Evolutionary conservation across 306 rosid genomes (phyloP).

Genomic region (Acacia crassicarpa): DNA sequence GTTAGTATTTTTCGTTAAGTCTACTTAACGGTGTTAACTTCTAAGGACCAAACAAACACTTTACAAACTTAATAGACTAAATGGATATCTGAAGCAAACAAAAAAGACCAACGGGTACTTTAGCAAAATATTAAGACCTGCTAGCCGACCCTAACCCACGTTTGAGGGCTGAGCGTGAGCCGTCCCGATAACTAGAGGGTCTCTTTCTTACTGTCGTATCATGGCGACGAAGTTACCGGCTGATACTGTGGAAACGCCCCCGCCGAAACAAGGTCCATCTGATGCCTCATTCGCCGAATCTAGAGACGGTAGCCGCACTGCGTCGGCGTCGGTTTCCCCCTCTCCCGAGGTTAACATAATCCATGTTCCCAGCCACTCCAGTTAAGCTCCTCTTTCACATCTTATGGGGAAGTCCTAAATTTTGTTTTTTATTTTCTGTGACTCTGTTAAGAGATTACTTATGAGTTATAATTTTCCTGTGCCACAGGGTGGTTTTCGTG

Average conservation of each 20-base stretch:
- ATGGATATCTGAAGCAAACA: no score
- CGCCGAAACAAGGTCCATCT: slow-evolving; percentile 30
- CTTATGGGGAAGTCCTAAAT: neutral
- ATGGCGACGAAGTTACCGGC: neutral
- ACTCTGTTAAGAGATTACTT: neutral
- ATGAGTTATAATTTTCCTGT: neutral
- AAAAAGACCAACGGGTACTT: no score
- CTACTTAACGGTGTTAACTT: no score
- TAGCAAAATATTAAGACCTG: no score
- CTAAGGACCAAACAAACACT: no score
- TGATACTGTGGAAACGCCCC: slow-evolving; percentile 1
- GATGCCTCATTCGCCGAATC: slow-evolving; percentile 37
- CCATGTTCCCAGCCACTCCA: slow-evolving; percentile 73
- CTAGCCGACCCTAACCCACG: no score
- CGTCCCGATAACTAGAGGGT: neutral
- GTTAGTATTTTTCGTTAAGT: no score
- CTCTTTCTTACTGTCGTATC: no score
- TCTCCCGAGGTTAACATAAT: slow-evolving; percentile 36
- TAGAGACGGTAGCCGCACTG: slow-evolving; percentile 14
- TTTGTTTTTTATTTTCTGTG: neutral
- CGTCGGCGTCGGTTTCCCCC: slow-evolving; percentile 12
- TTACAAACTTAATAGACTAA: no score
- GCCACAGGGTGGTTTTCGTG: slow-evolving; percentile 74
- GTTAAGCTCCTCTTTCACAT: slow-evolving; percentile 25
- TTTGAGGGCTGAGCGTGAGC: no score